Evolutionary conservation across 352 stramenopile genomes (phyloP).

Genomic region (Pythium pectinolyticum): DNA sequence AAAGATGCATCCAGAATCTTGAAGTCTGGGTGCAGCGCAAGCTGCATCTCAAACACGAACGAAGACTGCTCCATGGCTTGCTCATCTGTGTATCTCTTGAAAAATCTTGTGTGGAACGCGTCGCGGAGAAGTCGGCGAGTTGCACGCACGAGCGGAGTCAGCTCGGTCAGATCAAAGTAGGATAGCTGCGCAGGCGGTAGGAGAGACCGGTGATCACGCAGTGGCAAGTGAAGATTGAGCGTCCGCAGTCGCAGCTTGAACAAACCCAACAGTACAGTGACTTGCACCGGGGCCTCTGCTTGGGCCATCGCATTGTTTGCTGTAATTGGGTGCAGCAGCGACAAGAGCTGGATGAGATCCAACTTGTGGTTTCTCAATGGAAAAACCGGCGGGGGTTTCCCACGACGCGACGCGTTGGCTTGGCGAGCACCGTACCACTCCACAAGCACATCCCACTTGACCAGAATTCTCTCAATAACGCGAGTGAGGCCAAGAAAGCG

Average conservation of each 20-base stretch:
- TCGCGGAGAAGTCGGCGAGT: not conserved
- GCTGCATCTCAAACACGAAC: not conserved
- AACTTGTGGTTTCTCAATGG: not conserved
- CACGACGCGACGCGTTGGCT: too few relatives aligned
- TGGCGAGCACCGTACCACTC: too few relatives aligned
- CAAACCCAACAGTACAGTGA: not conserved
- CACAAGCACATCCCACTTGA: too few relatives aligned
- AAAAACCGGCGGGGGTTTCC: not conserved
- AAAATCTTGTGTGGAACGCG: not conserved
- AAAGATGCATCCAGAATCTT: not conserved
- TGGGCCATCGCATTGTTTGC: not conserved
- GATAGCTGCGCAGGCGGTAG: not conserved
- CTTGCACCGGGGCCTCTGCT: not conserved
- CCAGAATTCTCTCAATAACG: too few relatives aligned
- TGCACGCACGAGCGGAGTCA: not conserved
- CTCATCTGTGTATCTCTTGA: not conserved
- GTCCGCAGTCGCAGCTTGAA: not conserved
- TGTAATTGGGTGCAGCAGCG: not conserved
- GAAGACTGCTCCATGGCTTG: not conserved
- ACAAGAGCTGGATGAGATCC: not conserved
- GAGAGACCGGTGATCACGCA: not conserved
- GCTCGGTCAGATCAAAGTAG: not conserved
- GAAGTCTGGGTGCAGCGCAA: not conserved
- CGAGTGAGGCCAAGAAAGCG: too few relatives aligned
- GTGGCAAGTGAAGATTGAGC: not conserved